Conservation (phyloP, 306 rosid species). For the Inga leiocalycina region DNA sequence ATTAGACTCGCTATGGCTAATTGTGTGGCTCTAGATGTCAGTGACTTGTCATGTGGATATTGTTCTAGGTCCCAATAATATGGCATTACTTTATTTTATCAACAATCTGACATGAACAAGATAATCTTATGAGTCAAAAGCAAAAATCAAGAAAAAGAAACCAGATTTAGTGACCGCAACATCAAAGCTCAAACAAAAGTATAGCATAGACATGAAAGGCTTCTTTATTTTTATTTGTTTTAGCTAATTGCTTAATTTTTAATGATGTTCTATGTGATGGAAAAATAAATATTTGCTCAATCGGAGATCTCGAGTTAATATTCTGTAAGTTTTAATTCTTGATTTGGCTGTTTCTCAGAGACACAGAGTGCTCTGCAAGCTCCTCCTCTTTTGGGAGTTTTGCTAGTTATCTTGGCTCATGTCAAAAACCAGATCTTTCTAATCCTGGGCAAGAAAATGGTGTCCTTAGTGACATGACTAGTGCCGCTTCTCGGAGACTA, state of each 20-base stretch:
- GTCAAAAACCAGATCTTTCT: conserved; percentile 21
- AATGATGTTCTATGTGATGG: background rate
- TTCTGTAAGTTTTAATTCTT: conserved; percentile 4
- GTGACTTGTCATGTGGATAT: background rate
- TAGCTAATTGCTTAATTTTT: background rate
- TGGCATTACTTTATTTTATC: background rate
- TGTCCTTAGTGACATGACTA: conserved; percentile 35
- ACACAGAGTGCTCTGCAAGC: conserved; percentile 67
- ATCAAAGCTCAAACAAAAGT: background rate
- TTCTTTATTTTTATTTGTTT: background rate
- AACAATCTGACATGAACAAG: background rate
- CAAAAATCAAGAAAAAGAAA: background rate
- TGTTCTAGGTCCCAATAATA: background rate
- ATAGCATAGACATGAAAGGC: background rate
- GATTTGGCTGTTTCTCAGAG: conserved; percentile 49
- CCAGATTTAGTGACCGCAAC: background rate
- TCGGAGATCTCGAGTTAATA: background rate
- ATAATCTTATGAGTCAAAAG: background rate
- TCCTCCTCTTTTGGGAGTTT: conserved; percentile 40
- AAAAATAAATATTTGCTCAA: conserved; percentile 1
- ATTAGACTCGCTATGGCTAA: background rate
- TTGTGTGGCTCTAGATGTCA: background rate
- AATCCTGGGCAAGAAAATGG: conserved; percentile 33
- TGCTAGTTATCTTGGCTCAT: conserved; percentile 29
- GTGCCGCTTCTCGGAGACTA: conserved; percentile 54